Base-by-base conservation (phyloP, 306 rosid genomes). In the Acacia crassicarpa region DNA sequence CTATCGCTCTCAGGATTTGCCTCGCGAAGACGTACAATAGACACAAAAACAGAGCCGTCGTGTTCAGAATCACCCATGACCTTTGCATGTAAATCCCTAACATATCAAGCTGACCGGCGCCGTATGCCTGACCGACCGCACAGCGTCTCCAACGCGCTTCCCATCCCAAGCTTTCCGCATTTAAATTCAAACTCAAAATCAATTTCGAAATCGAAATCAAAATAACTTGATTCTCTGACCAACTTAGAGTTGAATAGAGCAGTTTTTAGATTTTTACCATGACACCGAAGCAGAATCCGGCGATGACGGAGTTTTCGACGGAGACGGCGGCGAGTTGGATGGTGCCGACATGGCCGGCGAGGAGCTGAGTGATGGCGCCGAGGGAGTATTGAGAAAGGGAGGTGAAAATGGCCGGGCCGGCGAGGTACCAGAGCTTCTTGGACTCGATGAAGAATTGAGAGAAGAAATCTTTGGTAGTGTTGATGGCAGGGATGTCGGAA, bases 41-140 rank as follows among this genome's bases (percentile, higher is more conserved):
- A 15, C 73, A 41, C 25, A 95, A 38, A 0, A 90, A 0, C 4
- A 89, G 6, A 4, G 85, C 92, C 8, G 97, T 87, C 3, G 83
- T 2, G 78, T 85, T 66, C 4, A 95, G 85, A 25, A 95, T 93
- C 54, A 95, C 89, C 97, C 95, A 91, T 27, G 99, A 95, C 22
- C 98, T 85, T 78, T 95, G 99, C 98, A 93, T 87, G 87, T 93
- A 95, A 20, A 91, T 76, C 4, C 99, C 99, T 9, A 95, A 70
- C 99, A 95, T 93, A 4, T 92, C 86, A 1, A 90, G 5, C 72
- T 92, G 89, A 8, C 99, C 95, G 0, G 95, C 97, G 33, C 99
- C 99, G 3, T 77, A 85, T 0, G 99, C 98, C 82, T 95, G 99
- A 16, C 99, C 99, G 99, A 16, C 99, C 99, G 49, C 99, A 95